These are phyloP conservation scores for Lyophyllum decastes DNA, from an alignment of 768 basidiomycete genomes.

Conservation along the genomic window DNA sequence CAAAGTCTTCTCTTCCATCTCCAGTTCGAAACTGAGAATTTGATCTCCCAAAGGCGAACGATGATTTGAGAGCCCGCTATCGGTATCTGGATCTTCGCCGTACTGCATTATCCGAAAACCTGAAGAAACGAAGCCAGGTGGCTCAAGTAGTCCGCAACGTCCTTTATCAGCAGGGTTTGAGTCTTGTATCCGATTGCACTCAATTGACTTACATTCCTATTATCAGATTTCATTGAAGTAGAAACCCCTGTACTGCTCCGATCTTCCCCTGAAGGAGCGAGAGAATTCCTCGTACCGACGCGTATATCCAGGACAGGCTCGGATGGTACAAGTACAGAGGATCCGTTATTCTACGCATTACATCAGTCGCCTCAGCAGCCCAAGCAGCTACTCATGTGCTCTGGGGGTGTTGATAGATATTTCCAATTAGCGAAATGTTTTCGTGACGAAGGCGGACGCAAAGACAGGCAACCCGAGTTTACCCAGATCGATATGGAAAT, in stretches of 20 bases:
- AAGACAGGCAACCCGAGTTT: constrained; percentile 95
- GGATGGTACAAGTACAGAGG: constrained; percentile 17
- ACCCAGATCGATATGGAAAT: constrained; percentile 97
- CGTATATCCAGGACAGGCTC: constrained; percentile 43
- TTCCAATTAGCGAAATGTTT: constrained; percentile 95
- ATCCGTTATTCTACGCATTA: constrained; percentile 78
- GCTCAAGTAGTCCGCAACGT: constrained; percentile 73
- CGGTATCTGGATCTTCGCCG: constrained; percentile 91
- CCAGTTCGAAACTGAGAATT: constrained; percentile 7
- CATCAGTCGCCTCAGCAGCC: constrained; percentile 96
- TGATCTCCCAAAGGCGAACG: constrained; percentile 62
- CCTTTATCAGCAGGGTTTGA: constrained; percentile 70
- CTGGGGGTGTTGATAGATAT: constrained; percentile 87
- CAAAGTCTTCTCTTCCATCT: constrained; percentile 16
- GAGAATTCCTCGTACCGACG: constrained; percentile 90
- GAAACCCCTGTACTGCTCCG: constrained; percentile 91
- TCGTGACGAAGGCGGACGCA: constrained; percentile 93
- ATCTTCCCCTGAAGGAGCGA: constrained; percentile 92
- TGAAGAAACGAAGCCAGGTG: constrained; percentile 82
- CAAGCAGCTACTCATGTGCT: constrained; percentile 90
- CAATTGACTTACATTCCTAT: constrained; percentile 7
- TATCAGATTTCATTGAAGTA: constrained; percentile 84
- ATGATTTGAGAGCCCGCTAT: constrained; percentile 82
- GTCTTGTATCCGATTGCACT: constrained; percentile 7
- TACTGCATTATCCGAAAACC: constrained; percentile 68